Percentiles rank a stretch among this genome's conserved stretches.
These are phyloP conservation scores for Sphaerobolus stellatus DNA, from an alignment of 1,284 basidiomycete genomes.

Conservation along the genomic window DNA sequence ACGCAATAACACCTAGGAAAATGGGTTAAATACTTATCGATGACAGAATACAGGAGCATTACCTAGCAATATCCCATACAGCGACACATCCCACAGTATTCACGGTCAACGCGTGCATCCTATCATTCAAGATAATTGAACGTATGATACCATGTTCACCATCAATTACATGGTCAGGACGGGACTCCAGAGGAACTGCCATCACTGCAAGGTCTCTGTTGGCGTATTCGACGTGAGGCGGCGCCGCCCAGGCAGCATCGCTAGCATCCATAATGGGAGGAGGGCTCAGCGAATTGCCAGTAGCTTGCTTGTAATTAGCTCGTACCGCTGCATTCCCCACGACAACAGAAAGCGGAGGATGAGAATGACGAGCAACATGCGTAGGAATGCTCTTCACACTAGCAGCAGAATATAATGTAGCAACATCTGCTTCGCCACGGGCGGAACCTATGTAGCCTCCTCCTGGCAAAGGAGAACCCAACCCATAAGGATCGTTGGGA, in stretches of 20 bases:
- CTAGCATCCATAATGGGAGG: constrained; percentile 1
- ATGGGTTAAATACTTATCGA: not conserved
- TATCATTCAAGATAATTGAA: constrained; percentile 82
- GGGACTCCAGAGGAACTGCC: constrained; percentile 51
- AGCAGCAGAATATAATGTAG: constrained; percentile 81
- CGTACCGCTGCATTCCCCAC: not conserved
- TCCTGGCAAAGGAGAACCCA: constrained; percentile 25
- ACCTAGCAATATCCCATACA: constrained; percentile 80
- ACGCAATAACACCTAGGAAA: constrained; percentile 9
- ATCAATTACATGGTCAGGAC: constrained; percentile 70
- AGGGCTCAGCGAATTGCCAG: constrained; percentile 23
- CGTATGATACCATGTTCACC: constrained; percentile 87
- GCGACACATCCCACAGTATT: constrained; percentile 85
- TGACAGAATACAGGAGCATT: not conserved
- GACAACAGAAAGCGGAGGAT: not conserved
- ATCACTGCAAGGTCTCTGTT: constrained; percentile 75
- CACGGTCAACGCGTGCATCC: constrained; percentile 88
- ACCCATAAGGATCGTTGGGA: constrained; percentile 70
- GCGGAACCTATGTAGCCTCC: constrained; percentile 40
- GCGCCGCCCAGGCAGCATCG: constrained; percentile 12
- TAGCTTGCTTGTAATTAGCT: not conserved
- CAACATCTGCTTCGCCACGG: constrained; percentile 66
- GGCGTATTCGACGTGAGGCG: constrained; percentile 61
- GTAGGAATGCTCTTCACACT: constrained; percentile 70
- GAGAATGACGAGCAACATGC: constrained; percentile 14